Evolutionary conservation across 2,329 filamentous ascomycete species (phyloP).

Genomic region (Parascedosporium putredinis): DNA sequence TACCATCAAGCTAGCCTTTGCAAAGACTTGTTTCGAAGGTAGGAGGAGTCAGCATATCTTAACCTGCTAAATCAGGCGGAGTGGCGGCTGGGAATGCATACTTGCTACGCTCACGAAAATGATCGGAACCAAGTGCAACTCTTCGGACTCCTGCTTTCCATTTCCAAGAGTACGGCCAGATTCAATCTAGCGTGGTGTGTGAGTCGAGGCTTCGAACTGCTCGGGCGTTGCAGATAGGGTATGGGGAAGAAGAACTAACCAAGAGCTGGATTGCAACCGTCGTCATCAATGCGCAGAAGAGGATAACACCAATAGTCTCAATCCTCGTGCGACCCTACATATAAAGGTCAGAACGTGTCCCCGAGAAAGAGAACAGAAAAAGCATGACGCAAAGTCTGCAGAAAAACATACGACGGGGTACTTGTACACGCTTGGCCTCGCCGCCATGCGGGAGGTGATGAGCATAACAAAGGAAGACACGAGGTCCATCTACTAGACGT

Average conservation of each 20-base stretch:
- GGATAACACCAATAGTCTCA: conserved; percentile 54
- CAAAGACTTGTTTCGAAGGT: too few species aligned
- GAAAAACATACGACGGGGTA: conserved; percentile 40
- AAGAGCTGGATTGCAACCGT: conserved; percentile 54
- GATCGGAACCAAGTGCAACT: conserved; percentile 43
- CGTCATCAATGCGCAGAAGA: conserved; percentile 57
- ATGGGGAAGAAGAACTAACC: conserved; percentile 30
- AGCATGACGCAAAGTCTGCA: not conserved
- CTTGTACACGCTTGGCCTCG: conserved; percentile 48
- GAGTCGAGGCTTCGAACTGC: too few species aligned
- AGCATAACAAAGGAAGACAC: conserved; percentile 55
- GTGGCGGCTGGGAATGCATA: conserved; percentile 20
- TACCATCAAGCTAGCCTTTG: conserved; percentile 41
- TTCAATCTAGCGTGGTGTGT: conserved; percentile 34
- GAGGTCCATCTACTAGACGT: conserved; percentile 40
- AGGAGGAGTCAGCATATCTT: conserved; percentile 14
- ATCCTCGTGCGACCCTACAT: conserved; percentile 45
- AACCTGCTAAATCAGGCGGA: not conserved
- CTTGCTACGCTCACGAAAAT: conserved; percentile 43
- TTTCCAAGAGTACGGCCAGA: conserved; percentile 40
- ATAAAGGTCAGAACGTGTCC: conserved; percentile 11
- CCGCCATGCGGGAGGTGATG: conserved; percentile 48
- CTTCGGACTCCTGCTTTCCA: conserved; percentile 28
- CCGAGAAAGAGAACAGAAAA: not conserved
- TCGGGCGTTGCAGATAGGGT: too few species aligned